phyloP scores from a whole-genome alignment of 768 basidiomycete genomes.

The Lactifluus pinguis region DNA sequence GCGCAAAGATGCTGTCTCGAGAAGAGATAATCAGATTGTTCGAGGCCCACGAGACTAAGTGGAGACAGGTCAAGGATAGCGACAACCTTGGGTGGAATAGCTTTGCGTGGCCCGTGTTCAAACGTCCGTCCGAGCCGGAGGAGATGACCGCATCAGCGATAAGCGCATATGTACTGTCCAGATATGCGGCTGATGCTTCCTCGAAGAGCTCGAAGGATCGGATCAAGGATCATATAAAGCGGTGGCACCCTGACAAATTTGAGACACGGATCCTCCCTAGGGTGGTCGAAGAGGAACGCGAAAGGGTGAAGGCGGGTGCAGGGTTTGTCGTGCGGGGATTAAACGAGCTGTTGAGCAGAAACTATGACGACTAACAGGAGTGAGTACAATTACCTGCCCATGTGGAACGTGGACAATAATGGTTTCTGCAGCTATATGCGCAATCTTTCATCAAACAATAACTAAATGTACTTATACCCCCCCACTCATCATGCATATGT shows the following conservation, averaged over 20 bases:
- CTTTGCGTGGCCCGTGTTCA: constrained; percentile 71
- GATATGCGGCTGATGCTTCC: constrained; percentile 46
- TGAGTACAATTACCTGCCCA: constrained; percentile 8
- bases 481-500: constrained; percentile 21
- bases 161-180: constrained; percentile 52
- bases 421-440: constrained; percentile 12
- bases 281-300: constrained; percentile 54
- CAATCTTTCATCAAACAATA: constrained; percentile 13
- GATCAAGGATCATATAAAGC: constrained; percentile 62
- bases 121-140: constrained; percentile 45
- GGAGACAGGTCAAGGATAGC: constrained; percentile 35
- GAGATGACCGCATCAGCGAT: constrained; percentile 51
- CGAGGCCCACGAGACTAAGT: constrained; percentile 53
- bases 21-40: constrained; percentile 50
- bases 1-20: constrained; percentile 39
- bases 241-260: constrained; percentile 81
- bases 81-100: constrained; percentile 49
- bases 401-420: not conserved
- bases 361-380: constrained; percentile 19
- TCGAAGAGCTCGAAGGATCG: constrained; percentile 54
- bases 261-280: constrained; percentile 58
- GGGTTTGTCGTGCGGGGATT: constrained; percentile 62
- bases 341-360: constrained; percentile 56
- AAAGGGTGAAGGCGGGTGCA: constrained; percentile 62
- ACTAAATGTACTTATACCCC: constrained; percentile 20